Conservation (phyloP, 78 protist genomes). For the Polysphondylium violaceum region DNA sequence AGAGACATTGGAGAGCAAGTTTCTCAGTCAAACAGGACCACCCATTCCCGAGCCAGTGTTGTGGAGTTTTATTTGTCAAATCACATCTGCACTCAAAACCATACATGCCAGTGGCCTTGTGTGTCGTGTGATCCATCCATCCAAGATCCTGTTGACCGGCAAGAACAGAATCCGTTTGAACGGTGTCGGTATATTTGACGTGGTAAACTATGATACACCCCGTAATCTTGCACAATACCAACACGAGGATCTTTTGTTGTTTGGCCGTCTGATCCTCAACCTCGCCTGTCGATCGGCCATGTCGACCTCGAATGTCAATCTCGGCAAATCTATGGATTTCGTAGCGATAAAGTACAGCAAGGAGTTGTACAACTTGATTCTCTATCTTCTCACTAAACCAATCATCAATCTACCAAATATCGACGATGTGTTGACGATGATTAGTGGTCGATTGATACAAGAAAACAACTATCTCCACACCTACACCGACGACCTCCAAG, state of each 20-base stretch:
- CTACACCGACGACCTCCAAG: constrained; percentile 76
- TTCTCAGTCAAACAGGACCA: constrained; percentile 23
- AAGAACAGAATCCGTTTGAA: constrained; percentile 78
- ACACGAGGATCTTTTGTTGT: constrained; percentile 73
- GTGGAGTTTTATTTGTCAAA: constrained; percentile 74
- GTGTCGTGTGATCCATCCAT: constrained; percentile 74
- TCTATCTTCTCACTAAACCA: constrained; percentile 51
- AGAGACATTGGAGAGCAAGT: constrained; percentile 76
- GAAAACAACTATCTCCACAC: constrained; percentile 57
- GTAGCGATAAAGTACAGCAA: constrained; percentile 21
- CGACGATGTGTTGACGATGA: constrained; percentile 55
- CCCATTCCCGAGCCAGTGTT: constrained; percentile 37
- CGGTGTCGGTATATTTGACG: constrained; percentile 82
- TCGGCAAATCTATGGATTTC: constrained; percentile 49
- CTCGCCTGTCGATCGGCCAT: constrained; percentile 46
- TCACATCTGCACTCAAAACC: constrained; percentile 63
- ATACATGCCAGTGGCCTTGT: constrained; percentile 61
- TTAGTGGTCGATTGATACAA: constrained; percentile 27
- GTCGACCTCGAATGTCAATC: constrained; percentile 16
- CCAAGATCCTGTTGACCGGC: constrained; percentile 70
- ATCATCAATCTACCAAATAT: constrained; percentile 30
- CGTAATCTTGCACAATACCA: constrained; percentile 49
- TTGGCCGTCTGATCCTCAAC: constrained; percentile 71
- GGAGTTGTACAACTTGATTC: constrained; percentile 42
- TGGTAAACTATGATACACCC: constrained; percentile 75